Evolutionary conservation across 169 alveolate genomes (phyloP).

Genomic region (Plasmodium inui): DNA sequence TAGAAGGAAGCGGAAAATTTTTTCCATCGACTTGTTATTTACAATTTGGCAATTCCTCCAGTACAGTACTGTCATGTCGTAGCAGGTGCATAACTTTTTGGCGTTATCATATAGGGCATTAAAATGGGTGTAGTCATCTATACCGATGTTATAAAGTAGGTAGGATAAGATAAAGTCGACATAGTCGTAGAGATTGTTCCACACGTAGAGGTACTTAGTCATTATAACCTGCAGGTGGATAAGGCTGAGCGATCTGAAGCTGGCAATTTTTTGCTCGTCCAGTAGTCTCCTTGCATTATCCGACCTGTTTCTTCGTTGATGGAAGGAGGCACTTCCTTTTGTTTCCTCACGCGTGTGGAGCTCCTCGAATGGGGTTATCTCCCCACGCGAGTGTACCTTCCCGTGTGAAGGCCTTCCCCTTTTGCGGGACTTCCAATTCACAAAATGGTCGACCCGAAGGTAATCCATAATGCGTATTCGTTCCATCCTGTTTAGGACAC

Average conservation of each 20-base stretch:
- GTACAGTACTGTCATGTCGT: constrained; percentile 58
- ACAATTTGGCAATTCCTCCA: constrained; percentile 71
- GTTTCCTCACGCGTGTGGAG: neutral
- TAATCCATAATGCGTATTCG: constrained; percentile 23
- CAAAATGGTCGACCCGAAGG: constrained; percentile 37
- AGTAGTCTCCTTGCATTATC: neutral
- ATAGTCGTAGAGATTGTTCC: constrained; percentile 61
- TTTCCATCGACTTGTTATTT: constrained; percentile 39
- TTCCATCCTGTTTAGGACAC: constrained; percentile 2
- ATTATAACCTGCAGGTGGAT: constrained; percentile 37
- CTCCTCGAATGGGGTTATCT: neutral
- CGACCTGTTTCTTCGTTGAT: neutral
- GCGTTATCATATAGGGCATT: constrained; percentile 55
- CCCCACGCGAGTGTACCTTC: neutral
- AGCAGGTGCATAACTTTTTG: constrained; percentile 63
- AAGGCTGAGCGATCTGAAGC: constrained; percentile 62
- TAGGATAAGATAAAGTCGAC: constrained; percentile 50
- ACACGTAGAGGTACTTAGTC: constrained; percentile 45
- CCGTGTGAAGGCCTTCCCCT: neutral
- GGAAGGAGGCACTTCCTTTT: neutral
- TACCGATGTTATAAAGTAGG: constrained; percentile 37
- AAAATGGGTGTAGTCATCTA: constrained; percentile 46
- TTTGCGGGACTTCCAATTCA: constrained; percentile 23
- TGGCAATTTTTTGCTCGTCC: constrained; percentile 1
- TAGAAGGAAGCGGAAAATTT: constrained; percentile 54